A percentile compares a stretch with the other conserved stretches of the same genome.
Evolutionary conservation across 345 rosid species (phyloP).

Genomic region (Heritiera fomes): DNA sequence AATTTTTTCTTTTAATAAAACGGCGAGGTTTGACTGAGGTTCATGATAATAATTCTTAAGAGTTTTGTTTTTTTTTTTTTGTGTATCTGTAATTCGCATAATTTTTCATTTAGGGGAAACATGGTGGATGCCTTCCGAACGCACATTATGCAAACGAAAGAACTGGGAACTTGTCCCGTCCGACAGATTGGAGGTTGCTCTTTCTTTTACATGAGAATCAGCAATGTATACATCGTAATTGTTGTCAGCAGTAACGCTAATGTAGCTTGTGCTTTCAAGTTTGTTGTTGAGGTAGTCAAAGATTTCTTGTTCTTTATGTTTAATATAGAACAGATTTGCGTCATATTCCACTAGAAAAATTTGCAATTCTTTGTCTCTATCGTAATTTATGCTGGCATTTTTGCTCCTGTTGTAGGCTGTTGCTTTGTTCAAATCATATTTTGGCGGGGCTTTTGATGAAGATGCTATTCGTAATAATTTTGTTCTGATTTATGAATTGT

Average conservation of each 20-base stretch:
- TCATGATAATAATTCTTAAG: background rate
- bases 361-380: background rate
- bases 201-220: conserved; percentile 92
- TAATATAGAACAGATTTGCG: background rate
- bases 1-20: background rate
- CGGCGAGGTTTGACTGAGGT: background rate
- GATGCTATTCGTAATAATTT: conserved; percentile 95
- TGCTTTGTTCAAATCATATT: conserved; percentile 92
- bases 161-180: conserved; percentile 93
- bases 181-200: conserved; percentile 99
- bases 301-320: background rate
- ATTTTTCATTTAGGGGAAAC: conserved; percentile 60
- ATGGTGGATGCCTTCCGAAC: conserved; percentile 99
- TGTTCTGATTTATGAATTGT: conserved; percentile 92
- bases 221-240: conserved; percentile 96
- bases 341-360: background rate
- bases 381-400: conserved; percentile 1
- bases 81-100: background rate
- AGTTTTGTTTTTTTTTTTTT: background rate
- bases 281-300: conserved; percentile 82
- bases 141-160: conserved; percentile 99
- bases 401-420: conserved; percentile 65
- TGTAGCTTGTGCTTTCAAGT: conserved; percentile 98
- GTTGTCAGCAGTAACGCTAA: conserved; percentile 99
- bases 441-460: conserved; percentile 99